Conservation (phyloP, 2,329 filamentous ascomycete genomes). For the Aspergillus novofumigatus region DNA sequence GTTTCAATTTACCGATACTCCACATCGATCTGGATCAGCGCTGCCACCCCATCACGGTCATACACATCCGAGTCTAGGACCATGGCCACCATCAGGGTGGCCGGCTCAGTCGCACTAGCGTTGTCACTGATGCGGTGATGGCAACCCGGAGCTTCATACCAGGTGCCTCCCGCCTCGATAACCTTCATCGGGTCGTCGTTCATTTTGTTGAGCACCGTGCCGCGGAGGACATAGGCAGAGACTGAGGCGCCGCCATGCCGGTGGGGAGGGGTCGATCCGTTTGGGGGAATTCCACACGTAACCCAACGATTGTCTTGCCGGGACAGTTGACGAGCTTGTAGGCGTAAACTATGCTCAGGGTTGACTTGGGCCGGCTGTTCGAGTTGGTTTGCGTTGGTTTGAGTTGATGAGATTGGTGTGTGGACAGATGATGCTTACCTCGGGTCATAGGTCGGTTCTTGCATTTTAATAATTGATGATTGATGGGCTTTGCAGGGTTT, state of each 20-base stretch:
- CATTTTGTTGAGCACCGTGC: slow-evolving; percentile 46
- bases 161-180: slow-evolving; percentile 37
- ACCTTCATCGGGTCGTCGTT: slow-evolving; percentile 43
- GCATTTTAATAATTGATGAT: slow-evolving; percentile 3
- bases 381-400: background rate
- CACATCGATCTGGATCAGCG: too few relatives aligned
- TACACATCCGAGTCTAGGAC: too few relatives aligned
- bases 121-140: slow-evolving; percentile 48
- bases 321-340: slow-evolving; percentile 39
- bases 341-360: slow-evolving; percentile 24
- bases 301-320: slow-evolving; percentile 39
- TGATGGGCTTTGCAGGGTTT: too few relatives aligned
- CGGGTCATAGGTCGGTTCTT: slow-evolving; percentile 20
- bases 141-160: slow-evolving; percentile 46
- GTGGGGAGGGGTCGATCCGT: slow-evolving; percentile 43
- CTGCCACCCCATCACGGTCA: too few relatives aligned
- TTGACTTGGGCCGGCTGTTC: slow-evolving; percentile 25
- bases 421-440: slow-evolving; percentile 5
- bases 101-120: slow-evolving; percentile 35
- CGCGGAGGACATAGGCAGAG: slow-evolving; percentile 37
- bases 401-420: background rate
- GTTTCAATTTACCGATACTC: too few relatives aligned
- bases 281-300: slow-evolving; percentile 38
- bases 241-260: slow-evolving; percentile 45
- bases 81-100: slow-evolving; percentile 9